Evolutionary conservation across 805 yeast genomes (phyloP), one percentile per base, ranked within the genome.

Genomic region (Candida alai): DNA sequence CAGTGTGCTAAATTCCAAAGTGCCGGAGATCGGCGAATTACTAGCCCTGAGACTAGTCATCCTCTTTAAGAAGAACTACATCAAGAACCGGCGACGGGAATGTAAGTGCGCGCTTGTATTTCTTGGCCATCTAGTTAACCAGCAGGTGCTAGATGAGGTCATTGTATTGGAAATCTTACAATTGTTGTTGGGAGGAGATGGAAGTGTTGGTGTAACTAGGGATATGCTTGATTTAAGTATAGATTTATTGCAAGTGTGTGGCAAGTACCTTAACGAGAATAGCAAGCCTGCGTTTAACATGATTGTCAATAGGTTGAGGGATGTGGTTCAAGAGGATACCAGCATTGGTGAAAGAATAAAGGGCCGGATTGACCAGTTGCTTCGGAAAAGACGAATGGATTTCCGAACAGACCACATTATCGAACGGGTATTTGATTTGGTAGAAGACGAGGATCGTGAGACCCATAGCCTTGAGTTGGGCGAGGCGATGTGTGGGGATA

Each of bases 21-120:
- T 84, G 3, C 93, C 94, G 0, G 73, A 73, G 22, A 58, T 85
- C 12, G 95, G 95, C 2, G 71, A 71, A 36, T 52, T 80, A 4
- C 42, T 84, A 20, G 52, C 70, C 0, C 49, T 67, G 6, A 63
- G 93, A 40, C 54, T 80, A 18, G 60, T 82, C 1, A 46, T 78
- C 3, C 78, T 70, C 37, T 84, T 85, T 56, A 69, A 79, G 28
- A 65, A 68, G 41, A 70, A 70, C 1, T 80, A 64, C 53, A 61
- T 65, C 44, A 49, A 62, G 15, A 68, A 72, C 37, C 70, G 78
- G 45, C 41, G 48, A 0, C 42, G 52, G 4, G 73, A 81, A 32
- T 49, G 65, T 5, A 56, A 73, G 5, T 51, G 74, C 15, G 52
- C 70, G 0, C 41, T 60, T 3, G 23, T 29, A 15, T 77, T 87